Base-by-base conservation (phyloP, 2,329 filamentous ascomycete genomes). In the Biscogniauxia sp. region DNA sequence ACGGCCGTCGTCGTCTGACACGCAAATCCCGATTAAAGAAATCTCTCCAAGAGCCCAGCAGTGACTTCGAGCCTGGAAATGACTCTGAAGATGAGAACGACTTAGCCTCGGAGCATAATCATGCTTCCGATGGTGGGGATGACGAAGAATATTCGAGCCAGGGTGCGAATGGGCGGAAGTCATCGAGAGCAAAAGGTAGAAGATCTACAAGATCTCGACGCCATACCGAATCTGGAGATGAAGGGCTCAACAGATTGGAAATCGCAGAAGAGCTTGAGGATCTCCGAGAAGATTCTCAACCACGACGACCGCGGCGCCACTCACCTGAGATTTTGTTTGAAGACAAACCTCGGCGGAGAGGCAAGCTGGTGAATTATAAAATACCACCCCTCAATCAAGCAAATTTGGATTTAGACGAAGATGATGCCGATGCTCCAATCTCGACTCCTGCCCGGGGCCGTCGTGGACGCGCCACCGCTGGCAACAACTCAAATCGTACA, bases 281-380 rank as follows among this genome's bases (percentile, higher is more conserved):
- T 61, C 78, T 90, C 53, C 79, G 81, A 54, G 77, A 84, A 65
- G 81, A 80, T 59, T 85, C 84, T 6, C 78, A 79, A 41, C 77
- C 81, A 17, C 80, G 83, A 25, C 80, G 83, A 58, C 75, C 83
- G 65, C 76, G 78, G 65, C 74, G 80, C 62, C 70, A 84, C 66
- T 79, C 85, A 66, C 82, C 85, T 19, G 76, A 84, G 67, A 81
- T 90, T 66, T 75, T 86, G 55, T 84, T 89, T 71, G 80, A 90
- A 76, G 76, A 85, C 65, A 73, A 72, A 4, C 75, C 79, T 20
- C 81, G 83, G 53, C 80, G 83, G 50, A 82, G 85, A 26, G 78
- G 86, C 37, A 88, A 90, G 66, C 83, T 85, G 54, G 90, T 95
- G 28, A 91, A 97, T 73, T 98, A 98, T 75, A 90, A 90, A 60